Evolutionary conservation across 495 filamentous ascomycete genomes (phyloP), one percentile per base, ranked within the genome.

Genomic region (Aspergillus biplanus): DNA sequence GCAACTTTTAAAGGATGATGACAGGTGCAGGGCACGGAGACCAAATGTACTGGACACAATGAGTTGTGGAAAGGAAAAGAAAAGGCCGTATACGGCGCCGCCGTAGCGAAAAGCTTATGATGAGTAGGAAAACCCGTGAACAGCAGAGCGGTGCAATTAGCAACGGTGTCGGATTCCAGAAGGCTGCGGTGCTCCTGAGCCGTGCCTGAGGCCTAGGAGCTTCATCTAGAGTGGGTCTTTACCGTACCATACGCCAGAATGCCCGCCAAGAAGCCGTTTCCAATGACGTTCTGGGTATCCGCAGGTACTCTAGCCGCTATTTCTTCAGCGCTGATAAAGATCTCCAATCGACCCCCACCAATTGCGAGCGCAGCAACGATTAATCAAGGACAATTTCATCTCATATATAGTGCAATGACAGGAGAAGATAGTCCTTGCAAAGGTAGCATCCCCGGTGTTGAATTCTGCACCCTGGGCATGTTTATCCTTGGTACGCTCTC

Each of bases 381-480:
- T 21, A 47, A 11, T 65, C 37, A 7, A 39, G n/a, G 27, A 12
- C 1, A 32, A 31, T 58, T 11, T 32, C 33, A n/a, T 37, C 7
- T 48, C 16, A 15, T 49, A 35, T 49, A 33, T 46, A 18, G 48
- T 27, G 58, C 8, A 12, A 75, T 78, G 70, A 50, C 65, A 31
- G 58, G 39, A 49, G 56, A 34, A 15, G 48, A 56, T 48, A 13
- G n/a, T 8, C 18, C 8, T 18, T 21, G 21, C 1, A 61, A 61
- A 52, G 62, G 59, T 0, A 13, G 15, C 4, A 52, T 37, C 21
- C 49, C 39, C 27, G 64, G 69, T 33, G 85, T 93, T 53, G 90
- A 93, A 62, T 93, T 97, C 69, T 90, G 89, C 66, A 96, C 93
- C 1, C 71, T 98, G 69, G 94, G 92, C 69, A 97, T 97, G 94